Conservation (phyloP, 345 rosid genomes). For the Citrus medica region DNA sequence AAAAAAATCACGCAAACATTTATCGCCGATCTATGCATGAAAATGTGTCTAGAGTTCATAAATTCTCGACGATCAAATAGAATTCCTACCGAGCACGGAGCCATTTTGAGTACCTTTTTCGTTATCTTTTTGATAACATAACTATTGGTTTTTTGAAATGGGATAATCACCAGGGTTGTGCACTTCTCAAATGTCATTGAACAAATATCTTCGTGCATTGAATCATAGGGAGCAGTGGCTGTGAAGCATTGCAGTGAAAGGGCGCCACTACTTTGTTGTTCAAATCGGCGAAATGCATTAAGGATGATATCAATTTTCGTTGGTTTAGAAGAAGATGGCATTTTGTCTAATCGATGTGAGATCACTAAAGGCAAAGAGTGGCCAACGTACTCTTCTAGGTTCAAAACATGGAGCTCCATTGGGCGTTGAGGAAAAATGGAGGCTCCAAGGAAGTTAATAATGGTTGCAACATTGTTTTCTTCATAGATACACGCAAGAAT, state of each 20-base stretch:
- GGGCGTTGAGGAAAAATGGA: conserved; percentile 25
- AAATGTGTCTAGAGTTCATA: neutral
- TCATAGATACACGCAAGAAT: conserved; percentile 39
- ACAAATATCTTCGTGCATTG: conserved; percentile 48
- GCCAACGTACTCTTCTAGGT: conserved; percentile 27
- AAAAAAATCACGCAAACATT: conserved; percentile 29
- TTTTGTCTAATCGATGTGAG: neutral
- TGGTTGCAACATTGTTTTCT: conserved; percentile 26
- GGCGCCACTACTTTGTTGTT: conserved; percentile 15
- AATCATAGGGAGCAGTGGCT: conserved; percentile 25
- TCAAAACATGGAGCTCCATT: conserved; percentile 27
- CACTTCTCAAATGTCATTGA: conserved; percentile 28
- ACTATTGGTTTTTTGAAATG: conserved; percentile 14
- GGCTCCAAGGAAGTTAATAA: conserved; percentile 28
- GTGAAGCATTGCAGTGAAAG: conserved; percentile 33
- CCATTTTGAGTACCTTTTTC: conserved; percentile 22
- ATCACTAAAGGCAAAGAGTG: conserved; percentile 17
- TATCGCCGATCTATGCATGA: neutral
- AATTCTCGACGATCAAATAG: conserved; percentile 26
- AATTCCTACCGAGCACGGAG: conserved; percentile 37
- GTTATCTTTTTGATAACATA: conserved; percentile 17
- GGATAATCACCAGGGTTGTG: conserved; percentile 31
- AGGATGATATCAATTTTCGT: neutral
- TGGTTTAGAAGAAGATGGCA: neutral
- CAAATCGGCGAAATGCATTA: conserved; percentile 7